phyloP scores from a whole-genome alignment of 2,329 filamentous ascomycete species.

The Cytospora piceicola region DNA sequence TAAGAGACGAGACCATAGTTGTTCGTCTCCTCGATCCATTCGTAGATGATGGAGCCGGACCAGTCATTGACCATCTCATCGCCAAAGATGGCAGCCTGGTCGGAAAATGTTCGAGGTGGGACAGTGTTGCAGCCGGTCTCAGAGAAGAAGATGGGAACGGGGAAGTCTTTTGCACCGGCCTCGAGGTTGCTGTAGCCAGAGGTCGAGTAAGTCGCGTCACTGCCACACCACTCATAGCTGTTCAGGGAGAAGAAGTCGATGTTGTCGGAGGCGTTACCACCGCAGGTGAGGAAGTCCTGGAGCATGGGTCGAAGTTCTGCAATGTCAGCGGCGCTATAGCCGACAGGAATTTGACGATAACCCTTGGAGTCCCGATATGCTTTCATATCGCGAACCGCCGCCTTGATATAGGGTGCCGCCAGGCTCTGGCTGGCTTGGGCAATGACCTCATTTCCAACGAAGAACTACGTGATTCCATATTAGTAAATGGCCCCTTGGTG shows the following conservation, averaged over 20 bases:
- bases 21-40: constrained; percentile 87
- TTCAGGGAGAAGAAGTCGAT: constrained; percentile 87
- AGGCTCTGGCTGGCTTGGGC: constrained; percentile 60
- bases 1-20: constrained; percentile 82
- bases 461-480: constrained; percentile 52
- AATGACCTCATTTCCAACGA: constrained; percentile 88
- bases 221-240: constrained; percentile 80
- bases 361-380: constrained; percentile 74
- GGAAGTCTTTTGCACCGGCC: constrained; percentile 68
- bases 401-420: constrained; percentile 82
- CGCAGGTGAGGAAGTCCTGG: constrained; percentile 78
- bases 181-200: constrained; percentile 75
- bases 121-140: constrained; percentile 82
- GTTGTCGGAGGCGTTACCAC: constrained; percentile 67
- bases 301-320: constrained; percentile 65
- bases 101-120: constrained; percentile 65
- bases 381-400: constrained; percentile 81
- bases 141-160: constrained; percentile 87
- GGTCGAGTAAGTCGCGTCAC: constrained; percentile 54
- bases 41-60: constrained; percentile 84
- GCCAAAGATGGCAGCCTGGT: constrained; percentile 79
- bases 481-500: not conserved
- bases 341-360: constrained; percentile 81
- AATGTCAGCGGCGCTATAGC: constrained; percentile 88
- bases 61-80: constrained; percentile 68